These are phyloP conservation scores for Candida sithepensis DNA, from an alignment of 805 yeast species.

Conservation along the genomic window DNA sequence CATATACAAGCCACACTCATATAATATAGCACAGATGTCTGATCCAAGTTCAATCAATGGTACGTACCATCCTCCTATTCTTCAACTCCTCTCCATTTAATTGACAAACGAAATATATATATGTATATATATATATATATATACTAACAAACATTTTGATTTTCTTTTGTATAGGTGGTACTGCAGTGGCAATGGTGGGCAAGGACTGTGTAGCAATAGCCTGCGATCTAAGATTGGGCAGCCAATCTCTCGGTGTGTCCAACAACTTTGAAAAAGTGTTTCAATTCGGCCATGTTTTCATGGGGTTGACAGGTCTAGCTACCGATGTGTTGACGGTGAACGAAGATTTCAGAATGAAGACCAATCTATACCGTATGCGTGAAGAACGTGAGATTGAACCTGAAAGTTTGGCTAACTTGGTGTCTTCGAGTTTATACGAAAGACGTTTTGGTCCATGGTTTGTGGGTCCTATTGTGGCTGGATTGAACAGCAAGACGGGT, in stretches of 20 bases:
- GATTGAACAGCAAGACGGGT: conserved; percentile 75
- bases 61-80: too few species aligned
- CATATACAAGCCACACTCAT: not conserved
- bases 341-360: conserved; percentile 78
- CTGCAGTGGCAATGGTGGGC: conserved; percentile 98
- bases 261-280: conserved; percentile 93
- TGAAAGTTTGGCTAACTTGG: conserved; percentile 85
- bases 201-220: conserved; percentile 98
- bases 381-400: conserved; percentile 95
- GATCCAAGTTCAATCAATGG: conserved; percentile 79
- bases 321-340: conserved; percentile 85
- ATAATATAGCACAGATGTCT: conserved; percentile 43
- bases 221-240: conserved; percentile 89
- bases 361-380: conserved; percentile 82
- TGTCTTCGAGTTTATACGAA: conserved; percentile 85
- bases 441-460: conserved; percentile 95
- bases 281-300: conserved; percentile 76
- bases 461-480: conserved; percentile 95
- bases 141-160: not conserved
- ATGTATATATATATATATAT: too few species aligned
- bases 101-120: too few species aligned
- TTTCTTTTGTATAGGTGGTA: conserved; percentile 57
- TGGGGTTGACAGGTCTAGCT: conserved; percentile 94
- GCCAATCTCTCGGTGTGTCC: conserved; percentile 87
- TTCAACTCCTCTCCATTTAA: too few species aligned